phyloP scores from a whole-genome alignment of 257 asterid genomes.

The Sherardia arvensis region DNA sequence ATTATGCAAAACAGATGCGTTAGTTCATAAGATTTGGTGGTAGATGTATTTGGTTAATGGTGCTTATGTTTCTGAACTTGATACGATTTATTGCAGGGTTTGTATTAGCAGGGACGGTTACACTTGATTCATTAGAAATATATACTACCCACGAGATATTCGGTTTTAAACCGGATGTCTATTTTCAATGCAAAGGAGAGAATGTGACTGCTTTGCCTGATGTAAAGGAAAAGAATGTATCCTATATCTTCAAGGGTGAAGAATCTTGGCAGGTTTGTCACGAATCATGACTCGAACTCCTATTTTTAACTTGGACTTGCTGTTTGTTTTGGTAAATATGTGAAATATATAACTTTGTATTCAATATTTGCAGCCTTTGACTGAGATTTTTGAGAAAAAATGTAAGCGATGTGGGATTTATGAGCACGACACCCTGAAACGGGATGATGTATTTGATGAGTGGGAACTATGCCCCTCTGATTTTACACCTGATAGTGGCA shows the following conservation, averaged over 20 bases:
- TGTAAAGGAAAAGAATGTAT: slow-evolving; percentile 43
- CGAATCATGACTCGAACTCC: background rate
- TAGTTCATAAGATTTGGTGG: background rate
- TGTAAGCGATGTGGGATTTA: slow-evolving; percentile 85
- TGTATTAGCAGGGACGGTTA: slow-evolving; percentile 43
- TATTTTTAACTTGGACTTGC: background rate
- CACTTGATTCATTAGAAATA: slow-evolving; percentile 59
- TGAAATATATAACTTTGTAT: slow-evolving; percentile 8
- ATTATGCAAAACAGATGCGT: background rate
- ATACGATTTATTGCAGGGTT: slow-evolving; percentile 26
- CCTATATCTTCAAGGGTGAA: slow-evolving; percentile 60
- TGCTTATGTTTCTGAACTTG: background rate
- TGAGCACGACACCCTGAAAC: slow-evolving; percentile 49
- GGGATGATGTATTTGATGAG: slow-evolving; percentile 58
- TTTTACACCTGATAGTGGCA: slow-evolving; percentile 47
- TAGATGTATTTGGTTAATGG: background rate
- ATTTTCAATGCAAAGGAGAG: slow-evolving; percentile 61
- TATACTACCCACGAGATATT: slow-evolving; percentile 57
- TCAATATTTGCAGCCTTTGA: slow-evolving; percentile 59
- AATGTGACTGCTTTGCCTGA: slow-evolving; percentile 51
- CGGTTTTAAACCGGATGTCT: slow-evolving; percentile 42
- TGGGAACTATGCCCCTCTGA: slow-evolving; percentile 85
- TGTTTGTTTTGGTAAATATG: background rate
- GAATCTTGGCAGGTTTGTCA: slow-evolving; percentile 86
- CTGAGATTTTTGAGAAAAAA: slow-evolving; percentile 40